Base-by-base conservation (phyloP, 768 basidiomycete species). In the Lepiota venenata region DNA sequence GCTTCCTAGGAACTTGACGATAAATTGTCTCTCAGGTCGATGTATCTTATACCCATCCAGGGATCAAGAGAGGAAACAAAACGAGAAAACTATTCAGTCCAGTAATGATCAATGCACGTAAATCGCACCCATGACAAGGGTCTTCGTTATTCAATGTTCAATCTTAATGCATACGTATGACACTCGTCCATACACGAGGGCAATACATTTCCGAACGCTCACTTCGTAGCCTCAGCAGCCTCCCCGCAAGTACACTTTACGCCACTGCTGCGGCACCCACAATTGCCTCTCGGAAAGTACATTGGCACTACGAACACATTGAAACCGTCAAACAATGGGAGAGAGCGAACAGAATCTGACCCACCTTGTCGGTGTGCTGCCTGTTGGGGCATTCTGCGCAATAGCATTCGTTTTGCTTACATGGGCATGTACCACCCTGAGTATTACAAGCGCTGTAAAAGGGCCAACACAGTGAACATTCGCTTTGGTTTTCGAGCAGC, bases 321-420 rank as follows among this genome's bases (percentile, higher is more conserved):
- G n/a, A n/a, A n/a, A n/a, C n/a, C n/a, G n/a, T n/a, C n/a, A n/a
- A 11, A 11, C 6, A 32, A 9, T 8, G 9, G 10, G 32, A 9
- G 32, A 9, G 32, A 32, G 9, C 32, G 27, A 32, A 32, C 2
- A 32, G 32, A 32, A 25, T 2, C 25, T 25, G 2, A 47, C 52
- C 35, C 36, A 54, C 52, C 16, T 46, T 40, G 11, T 22, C 1
- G 27, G 37, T 21, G 52, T 54, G 52, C 5, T 36, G 45, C 52
- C 35, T 54, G 52, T 54, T 54, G 15, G 35, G 5, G 36, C 52
- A 54, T 6, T 47, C 40, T 6, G 21, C 8, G 16, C 52, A 54
- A 18, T 32, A 15, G 12, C 52, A 54, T 40, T 54, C 27, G 25
- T 47, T 54, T 2, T 45, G 45, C 25, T 25, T 25, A 45, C 52